These are phyloP conservation scores for Russula ochroleuca DNA, from an alignment of 768 basidiomycete species.

Conservation along the genomic window DNA sequence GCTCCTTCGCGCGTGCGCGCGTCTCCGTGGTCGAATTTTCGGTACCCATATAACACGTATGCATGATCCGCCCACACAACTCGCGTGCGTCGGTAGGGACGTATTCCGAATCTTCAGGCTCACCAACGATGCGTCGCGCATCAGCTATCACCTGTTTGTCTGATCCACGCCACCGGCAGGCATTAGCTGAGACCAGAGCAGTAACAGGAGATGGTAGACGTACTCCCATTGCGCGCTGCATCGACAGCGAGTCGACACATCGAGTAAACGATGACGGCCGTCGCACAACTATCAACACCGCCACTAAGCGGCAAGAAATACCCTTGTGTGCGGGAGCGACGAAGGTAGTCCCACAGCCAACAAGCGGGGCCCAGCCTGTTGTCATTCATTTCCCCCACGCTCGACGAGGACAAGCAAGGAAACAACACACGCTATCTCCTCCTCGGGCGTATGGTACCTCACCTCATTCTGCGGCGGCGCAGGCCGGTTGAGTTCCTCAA, in stretches of 20 bases:
- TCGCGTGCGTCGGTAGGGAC: constrained; percentile 84
- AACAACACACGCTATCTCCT: constrained; percentile 82
- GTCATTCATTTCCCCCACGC: background rate
- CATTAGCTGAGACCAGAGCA: background rate
- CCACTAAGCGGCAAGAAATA: constrained; percentile 95
- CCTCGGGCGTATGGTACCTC: constrained; percentile 82
- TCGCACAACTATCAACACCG: constrained; percentile 97
- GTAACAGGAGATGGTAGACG: constrained; percentile 28
- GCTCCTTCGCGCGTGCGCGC: constrained; percentile 75
- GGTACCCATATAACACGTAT: constrained; percentile 99
- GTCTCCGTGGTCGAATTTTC: constrained; percentile 92
- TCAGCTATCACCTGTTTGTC: constrained; percentile 87
- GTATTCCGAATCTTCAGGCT: constrained; percentile 75
- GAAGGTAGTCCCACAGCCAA: constrained; percentile 99
- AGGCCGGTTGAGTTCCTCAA: constrained; percentile 34
- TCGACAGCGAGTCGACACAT: constrained; percentile 92
- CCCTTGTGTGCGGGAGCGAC: constrained; percentile 88
- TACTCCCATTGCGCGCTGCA: constrained; percentile 70
- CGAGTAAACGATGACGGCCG: constrained; percentile 90
- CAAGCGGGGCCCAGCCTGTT: constrained; percentile 91
- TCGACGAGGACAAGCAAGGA: background rate
- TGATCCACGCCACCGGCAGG: background rate
- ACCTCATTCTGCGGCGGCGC: constrained; percentile 41
- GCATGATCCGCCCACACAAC: constrained; percentile 83
- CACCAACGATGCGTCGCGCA: constrained; percentile 84